Percentiles rank a stretch among this genome's conserved stretches.
Conservation (phyloP, 495 filamentous ascomycete species). For the Umbilicaria muhlenbergii region DNA sequence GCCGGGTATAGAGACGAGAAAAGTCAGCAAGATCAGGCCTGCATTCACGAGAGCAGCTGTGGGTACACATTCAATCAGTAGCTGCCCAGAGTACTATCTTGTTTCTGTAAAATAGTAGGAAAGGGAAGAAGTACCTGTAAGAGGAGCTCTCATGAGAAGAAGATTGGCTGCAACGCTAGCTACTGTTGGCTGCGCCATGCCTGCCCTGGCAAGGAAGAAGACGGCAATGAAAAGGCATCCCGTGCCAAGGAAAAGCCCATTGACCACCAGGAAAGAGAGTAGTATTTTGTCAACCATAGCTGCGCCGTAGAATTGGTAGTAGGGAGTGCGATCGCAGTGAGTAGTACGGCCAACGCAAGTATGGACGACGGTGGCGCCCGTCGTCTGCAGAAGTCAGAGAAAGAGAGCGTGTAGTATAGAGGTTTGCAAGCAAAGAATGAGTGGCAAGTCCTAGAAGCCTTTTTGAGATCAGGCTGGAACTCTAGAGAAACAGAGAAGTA, state of each 20-base stretch:
- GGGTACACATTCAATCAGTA: neutral
- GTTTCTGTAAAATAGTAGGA: neutral
- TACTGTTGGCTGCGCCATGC: constrained; percentile 28
- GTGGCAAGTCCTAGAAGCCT: neutral
- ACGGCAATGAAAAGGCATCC: constrained; percentile 49
- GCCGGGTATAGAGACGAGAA: constrained; percentile 23
- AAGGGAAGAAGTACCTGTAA: constrained; percentile 30
- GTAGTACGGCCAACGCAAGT: neutral
- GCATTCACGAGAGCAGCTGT: constrained; percentile 51
- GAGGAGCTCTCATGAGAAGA: constrained; percentile 42
- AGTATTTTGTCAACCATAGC: constrained; percentile 42
- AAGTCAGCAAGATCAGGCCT: constrained; percentile 42
- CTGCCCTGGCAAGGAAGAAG: constrained; percentile 39
- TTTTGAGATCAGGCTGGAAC: too few relatives aligned
- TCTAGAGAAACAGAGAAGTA: too few relatives aligned
- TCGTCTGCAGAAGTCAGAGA: too few relatives aligned
- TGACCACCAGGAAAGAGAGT: constrained; percentile 35
- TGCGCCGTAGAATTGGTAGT: neutral
- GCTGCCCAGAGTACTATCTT: neutral
- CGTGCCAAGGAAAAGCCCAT: constrained; percentile 45
- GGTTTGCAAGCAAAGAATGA: neutral
- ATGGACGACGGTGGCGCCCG: neutral
- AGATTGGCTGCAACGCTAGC: constrained; percentile 45
- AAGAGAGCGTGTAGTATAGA: neutral
- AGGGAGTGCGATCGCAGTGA: neutral